Base-by-base conservation (phyloP, 805 yeast genomes). In the Yamadazyma sp. region DNA sequence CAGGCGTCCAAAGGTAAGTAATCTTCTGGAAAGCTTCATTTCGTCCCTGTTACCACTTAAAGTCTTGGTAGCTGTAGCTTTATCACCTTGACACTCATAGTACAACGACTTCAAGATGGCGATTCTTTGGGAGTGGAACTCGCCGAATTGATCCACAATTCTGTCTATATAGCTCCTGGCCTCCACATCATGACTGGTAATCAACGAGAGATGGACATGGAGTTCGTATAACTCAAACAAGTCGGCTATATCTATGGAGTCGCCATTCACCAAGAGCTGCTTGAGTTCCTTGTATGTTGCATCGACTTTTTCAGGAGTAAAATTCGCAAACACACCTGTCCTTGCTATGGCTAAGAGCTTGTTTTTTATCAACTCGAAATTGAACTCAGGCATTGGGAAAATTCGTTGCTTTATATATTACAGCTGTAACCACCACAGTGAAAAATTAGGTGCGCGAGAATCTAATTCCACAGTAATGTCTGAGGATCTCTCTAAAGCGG, bases 121-220 rank as follows among this genome's bases (percentile, higher is more conserved):
- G 28, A 84, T 60, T 41, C 87, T 65, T 48, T 80, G 80, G 15
- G 84, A 70, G 15, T 66, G 60, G 13, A 58, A 57, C 25, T 49
- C 47, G 9, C 45, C 79, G 54, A 89, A 80, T 52, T 77, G 76
- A 53, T 90, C 96, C 23, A 74, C 56, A 11, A 90, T 54, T 31
- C 78, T 64, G 40, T 82, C 84, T 40, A 87, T 70, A 44, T 78
- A 64, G 8, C 75, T 60, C 48, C 82, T 77, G 8, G 96, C 96
- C 45, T 80, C 88, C 2, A 69, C 60, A 53, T 87, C 95, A 40
- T 78, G 73, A 35, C 76, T 68, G n/a, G 83, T 60, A 32, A 67
- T 53, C 24, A 90, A 58, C 4, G 81, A 64, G 12, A 89, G 66
- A 51, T 77, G 78, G 57, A 87, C 86, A 35, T 84, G 80, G 50